A percentile compares a stretch with the other conserved stretches of the same genome.
These are phyloP conservation scores for Xylaria sp. DNA, from an alignment of 2,329 filamentous ascomycete species.

Conservation along the genomic window DNA sequence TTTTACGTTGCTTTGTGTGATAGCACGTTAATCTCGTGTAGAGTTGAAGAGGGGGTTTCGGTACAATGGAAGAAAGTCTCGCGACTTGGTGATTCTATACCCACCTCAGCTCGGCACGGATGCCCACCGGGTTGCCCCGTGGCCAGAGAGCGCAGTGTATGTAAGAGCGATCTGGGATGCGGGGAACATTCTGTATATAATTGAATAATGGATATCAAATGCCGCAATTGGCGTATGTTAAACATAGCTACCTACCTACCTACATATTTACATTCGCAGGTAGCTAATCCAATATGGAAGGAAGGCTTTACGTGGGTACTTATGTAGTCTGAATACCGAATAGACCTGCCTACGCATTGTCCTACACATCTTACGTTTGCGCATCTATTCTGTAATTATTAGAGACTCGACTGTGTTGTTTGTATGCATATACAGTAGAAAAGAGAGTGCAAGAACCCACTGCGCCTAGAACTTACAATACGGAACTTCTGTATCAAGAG, in stretches of 20 bases:
- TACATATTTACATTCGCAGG: neutral
- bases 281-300: neutral
- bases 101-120: conserved; percentile 12
- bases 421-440: no score
- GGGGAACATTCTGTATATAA: conserved; percentile 36
- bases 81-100: conserved; percentile 26
- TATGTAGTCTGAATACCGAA: neutral
- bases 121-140: neutral
- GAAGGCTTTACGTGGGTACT: neutral
- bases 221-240: conserved; percentile 12
- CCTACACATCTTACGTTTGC: neutral
- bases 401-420: neutral
- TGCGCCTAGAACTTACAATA: no score
- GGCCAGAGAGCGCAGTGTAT: conserved; percentile 17
- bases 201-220: conserved; percentile 34
- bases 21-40: conserved; percentile 26
- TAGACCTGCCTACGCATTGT: neutral
- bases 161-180: conserved; percentile 25
- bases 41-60: conserved; percentile 14
- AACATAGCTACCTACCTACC: neutral
- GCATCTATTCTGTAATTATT: neutral
- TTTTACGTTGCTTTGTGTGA: conserved; percentile 29
- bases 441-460: no score
- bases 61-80: conserved; percentile 24
- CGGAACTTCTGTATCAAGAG: no score